Base-by-base conservation (phyloP, 2,329 filamentous ascomycete genomes). In the Tricladium varicosporioides region DNA sequence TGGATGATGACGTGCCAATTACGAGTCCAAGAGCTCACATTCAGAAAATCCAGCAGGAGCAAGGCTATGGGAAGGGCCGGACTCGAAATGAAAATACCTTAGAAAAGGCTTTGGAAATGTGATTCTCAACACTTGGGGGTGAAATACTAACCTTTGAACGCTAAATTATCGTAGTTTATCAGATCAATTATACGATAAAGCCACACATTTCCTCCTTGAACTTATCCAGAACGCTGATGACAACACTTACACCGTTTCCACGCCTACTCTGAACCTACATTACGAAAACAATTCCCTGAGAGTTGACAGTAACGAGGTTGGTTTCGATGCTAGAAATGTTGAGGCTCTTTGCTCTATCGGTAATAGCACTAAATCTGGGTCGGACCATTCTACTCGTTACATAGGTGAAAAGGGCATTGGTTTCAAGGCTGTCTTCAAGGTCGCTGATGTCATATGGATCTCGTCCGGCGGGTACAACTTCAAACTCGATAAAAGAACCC, bases 221-320 rank as follows among this genome's bases (percentile, higher is more conserved):
- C 64, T 83, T 0, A 71, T 82, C 0, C 79, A 81, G 58, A 83
- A 82, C 61, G 78, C 78, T 2, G 79, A 83, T 36, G 79, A 81
- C 63, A 80, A 80, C 56, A 48, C 54, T 7, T 81, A 33, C 27
- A 27, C 32, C 19, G 11, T 3, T 14, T 2, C 9, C 2, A 22
- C 15, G 10, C 52, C 52, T 5, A 54, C 44, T 5, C 31, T 54
- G 14, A 51, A 8, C 32, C 5, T 51, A 11, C 36, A 10, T 5
- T 51, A 51, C 32, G 19, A 43, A 18, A 18, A 22, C 15, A 11
- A 19, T 11, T n/a, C 10, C 15, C 59, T 81, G 0, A 65, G 70
- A 4, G 57, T 82, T 2, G 76, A 81, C n/a, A 53, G 18, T 16
- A 57, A 57, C 32, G 54, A 57, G 22, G 54, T 51, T 56, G 74